These are phyloP conservation scores for Aechmea fasciata DNA, from an alignment of 176 grass and related monocot genomes.

Conservation along the genomic window DNA sequence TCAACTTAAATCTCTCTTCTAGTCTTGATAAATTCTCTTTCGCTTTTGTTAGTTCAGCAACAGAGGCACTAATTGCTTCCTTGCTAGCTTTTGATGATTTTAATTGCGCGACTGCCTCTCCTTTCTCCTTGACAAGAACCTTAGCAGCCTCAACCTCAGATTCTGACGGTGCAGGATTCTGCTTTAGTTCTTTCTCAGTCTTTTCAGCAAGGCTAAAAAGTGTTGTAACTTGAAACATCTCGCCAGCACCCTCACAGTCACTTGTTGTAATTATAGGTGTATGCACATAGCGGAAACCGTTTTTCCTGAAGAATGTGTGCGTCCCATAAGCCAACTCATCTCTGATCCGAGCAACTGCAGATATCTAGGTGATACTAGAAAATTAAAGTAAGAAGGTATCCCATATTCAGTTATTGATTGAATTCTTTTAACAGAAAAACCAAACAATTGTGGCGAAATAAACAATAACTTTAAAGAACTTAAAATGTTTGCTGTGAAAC, in stretches of 20 bases:
- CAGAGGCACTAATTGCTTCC: slow-evolving; percentile 46
- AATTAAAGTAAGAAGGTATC: neutral
- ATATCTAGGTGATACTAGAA: slow-evolving; percentile 54
- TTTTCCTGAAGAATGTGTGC: slow-evolving; percentile 65
- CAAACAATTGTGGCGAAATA: too few relatives aligned
- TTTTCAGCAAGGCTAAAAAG: slow-evolving; percentile 81
- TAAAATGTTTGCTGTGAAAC: too few relatives aligned
- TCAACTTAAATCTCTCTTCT: slow-evolving; percentile 91
- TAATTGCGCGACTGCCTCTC: slow-evolving; percentile 42
- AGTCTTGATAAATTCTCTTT: slow-evolving; percentile 55
- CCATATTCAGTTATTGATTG: neutral
- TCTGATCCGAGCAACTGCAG: slow-evolving; percentile 64
- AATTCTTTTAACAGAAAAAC: neutral
- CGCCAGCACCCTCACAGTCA: slow-evolving; percentile 91
- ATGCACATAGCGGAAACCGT: slow-evolving; percentile 74
- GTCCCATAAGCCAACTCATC: slow-evolving; percentile 78
- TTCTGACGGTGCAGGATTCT: slow-evolving; percentile 58
- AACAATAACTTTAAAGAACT: too few relatives aligned
- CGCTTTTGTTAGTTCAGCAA: slow-evolving; percentile 50
- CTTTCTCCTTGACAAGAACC: slow-evolving; percentile 60
- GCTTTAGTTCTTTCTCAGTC: slow-evolving; percentile 64
- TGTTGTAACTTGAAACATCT: slow-evolving; percentile 93
- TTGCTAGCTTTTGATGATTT: slow-evolving; percentile 74
- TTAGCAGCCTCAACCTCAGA: slow-evolving; percentile 67
- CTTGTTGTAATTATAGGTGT: slow-evolving; percentile 91